A percentile compares a stretch with the other conserved stretches of the same genome.
Evolutionary conservation across 176 grass and related monocot genomes (phyloP).

Genomic region (Oryza longistaminata): DNA sequence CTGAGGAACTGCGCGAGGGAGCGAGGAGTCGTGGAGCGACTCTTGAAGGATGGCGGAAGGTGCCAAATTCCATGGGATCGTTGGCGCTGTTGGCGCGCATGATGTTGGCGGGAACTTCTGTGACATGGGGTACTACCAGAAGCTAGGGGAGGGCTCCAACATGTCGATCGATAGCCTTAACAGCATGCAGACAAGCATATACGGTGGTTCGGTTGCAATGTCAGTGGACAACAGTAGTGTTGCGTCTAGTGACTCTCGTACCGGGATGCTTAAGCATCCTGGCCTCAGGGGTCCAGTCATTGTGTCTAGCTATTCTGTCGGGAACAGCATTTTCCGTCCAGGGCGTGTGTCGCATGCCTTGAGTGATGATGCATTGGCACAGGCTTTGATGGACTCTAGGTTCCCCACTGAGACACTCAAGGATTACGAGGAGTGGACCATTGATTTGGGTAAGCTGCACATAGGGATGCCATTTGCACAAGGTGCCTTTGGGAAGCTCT

Average conservation of each 20-base stretch:
- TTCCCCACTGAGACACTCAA: conserved; percentile 65
- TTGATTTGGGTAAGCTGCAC: conserved; percentile 72
- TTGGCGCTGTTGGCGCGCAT: conserved; percentile 34
- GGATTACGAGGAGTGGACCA: conserved; percentile 80
- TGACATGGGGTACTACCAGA: conserved; percentile 76
- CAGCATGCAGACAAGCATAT: conserved; percentile 68
- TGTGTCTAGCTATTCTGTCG: conserved; percentile 51
- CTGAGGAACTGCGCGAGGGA: conserved; percentile 1
- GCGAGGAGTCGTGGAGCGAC: neutral
- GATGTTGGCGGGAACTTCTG: conserved; percentile 45
- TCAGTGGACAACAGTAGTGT: conserved; percentile 62
- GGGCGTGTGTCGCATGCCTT: conserved; percentile 67
- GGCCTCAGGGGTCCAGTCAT: conserved; percentile 47
- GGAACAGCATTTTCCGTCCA: conserved; percentile 63
- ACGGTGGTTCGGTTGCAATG: conserved; percentile 56
- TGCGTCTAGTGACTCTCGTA: conserved; percentile 59
- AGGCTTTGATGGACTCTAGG: conserved; percentile 71
- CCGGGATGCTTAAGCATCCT: conserved; percentile 66
- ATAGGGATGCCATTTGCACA: conserved; percentile 75
- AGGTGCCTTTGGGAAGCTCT: conserved; percentile 82
- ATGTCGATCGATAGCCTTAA: conserved; percentile 69
- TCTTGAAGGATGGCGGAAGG: conserved; percentile 49
- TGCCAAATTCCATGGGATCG: conserved; percentile 62
- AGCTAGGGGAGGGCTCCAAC: conserved; percentile 70
- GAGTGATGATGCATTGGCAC: conserved; percentile 73